These are phyloP conservation scores for Aspergillus sclerotioniger DNA, from an alignment of 495 filamentous ascomycete species.

Conservation along the genomic window DNA sequence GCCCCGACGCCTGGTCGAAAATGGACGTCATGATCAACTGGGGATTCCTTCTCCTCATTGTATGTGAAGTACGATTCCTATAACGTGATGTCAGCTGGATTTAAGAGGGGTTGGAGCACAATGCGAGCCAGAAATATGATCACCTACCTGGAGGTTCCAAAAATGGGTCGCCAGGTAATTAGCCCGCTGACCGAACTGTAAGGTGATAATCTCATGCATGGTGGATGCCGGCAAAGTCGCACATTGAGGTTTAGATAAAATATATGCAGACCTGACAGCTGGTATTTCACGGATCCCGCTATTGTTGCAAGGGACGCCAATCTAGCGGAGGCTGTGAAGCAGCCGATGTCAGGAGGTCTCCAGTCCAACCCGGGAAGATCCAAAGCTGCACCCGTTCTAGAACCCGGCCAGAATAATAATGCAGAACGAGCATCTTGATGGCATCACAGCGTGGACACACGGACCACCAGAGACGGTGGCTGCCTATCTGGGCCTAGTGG, in stretches of 20 bases:
- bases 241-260: not conserved
- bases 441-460: conserved; percentile 10
- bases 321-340: too few species aligned
- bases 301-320: not conserved
- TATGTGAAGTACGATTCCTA: conserved; percentile 98
- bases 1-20: conserved; percentile 82
- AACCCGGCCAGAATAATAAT: not conserved
- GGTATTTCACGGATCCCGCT: not conserved
- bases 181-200: conserved; percentile 87
- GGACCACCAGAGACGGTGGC: conserved; percentile 5
- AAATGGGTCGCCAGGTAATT: conserved; percentile 98
- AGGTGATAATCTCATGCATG: conserved; percentile 96
- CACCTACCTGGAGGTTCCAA: conserved; percentile 84
- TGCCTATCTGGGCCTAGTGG: conserved; percentile 2
- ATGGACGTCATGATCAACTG: conserved; percentile 86
- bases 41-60: conserved; percentile 60
- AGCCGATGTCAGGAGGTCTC: too few species aligned
- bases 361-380: too few species aligned
- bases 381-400: not conserved
- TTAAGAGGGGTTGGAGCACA: not conserved
- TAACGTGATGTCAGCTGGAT: conserved; percentile 16
- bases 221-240: not conserved
- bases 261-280: conserved; percentile 8
- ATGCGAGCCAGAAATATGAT: not conserved
- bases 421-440: not conserved